Percentiles rank a stretch among this genome's conserved stretches.
Evolutionary conservation across 2,329 filamentous ascomycete genomes (phyloP).

Genomic region (Nemania sp.): DNA sequence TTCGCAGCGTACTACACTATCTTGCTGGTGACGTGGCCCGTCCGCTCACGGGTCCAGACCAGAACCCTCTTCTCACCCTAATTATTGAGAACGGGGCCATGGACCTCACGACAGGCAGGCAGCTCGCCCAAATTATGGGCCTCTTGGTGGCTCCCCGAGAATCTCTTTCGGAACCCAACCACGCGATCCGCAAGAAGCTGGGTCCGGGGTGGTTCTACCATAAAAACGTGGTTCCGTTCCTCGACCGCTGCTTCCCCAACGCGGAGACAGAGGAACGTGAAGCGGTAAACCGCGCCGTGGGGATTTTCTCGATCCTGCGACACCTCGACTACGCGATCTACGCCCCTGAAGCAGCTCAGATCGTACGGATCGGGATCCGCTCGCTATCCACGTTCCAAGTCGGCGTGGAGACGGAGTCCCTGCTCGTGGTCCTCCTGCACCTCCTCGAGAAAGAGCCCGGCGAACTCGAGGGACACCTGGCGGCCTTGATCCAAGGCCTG

Average conservation of each 20-base stretch:
- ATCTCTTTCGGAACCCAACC: slow-evolving; percentile 35
- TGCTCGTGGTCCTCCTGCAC: slow-evolving; percentile 53
- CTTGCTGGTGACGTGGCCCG: slow-evolving; percentile 40
- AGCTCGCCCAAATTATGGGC: slow-evolving; percentile 36
- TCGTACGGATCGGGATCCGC: slow-evolving; percentile 56
- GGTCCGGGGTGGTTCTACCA: slow-evolving; percentile 38
- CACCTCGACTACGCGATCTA: slow-evolving; percentile 57
- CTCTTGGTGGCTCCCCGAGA: slow-evolving; percentile 38
- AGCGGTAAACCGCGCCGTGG: slow-evolving; percentile 51
- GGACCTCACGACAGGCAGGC: slow-evolving; percentile 32
- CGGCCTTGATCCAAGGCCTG: slow-evolving; percentile 53
- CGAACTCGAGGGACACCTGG: slow-evolving; percentile 53
- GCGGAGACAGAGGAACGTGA: slow-evolving; percentile 34
- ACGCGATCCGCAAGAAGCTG: slow-evolving; percentile 36
- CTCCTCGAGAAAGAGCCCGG: slow-evolving; percentile 53
- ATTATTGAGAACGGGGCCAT: slow-evolving; percentile 26
- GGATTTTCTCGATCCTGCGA: slow-evolving; percentile 53
- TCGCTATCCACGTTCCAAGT: slow-evolving; percentile 49
- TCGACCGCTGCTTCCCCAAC: slow-evolving; percentile 48
- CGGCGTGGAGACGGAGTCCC: slow-evolving; percentile 51
- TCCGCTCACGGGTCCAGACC: slow-evolving; percentile 23
- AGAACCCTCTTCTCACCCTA: slow-evolving; percentile 32
- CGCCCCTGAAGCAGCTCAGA: slow-evolving; percentile 52
- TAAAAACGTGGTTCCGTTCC: slow-evolving; percentile 40
- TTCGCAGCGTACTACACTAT: slow-evolving; percentile 38